Conservation (phyloP, 1,284 basidiomycete species). For the Microbotryomycetes sp. region DNA sequence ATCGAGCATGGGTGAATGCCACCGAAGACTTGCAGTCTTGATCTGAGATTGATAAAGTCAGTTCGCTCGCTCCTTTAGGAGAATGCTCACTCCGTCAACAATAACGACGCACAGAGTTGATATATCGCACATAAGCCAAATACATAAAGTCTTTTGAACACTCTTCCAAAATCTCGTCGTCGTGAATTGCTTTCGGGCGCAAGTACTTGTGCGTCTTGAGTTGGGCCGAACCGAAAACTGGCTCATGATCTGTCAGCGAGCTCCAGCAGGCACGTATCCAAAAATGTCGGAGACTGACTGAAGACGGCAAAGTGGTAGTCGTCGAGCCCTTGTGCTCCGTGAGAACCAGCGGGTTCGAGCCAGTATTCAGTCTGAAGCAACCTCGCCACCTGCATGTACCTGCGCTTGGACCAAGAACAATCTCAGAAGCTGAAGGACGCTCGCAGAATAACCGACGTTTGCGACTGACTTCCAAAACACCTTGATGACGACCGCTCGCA, state of each 20-base stretch:
- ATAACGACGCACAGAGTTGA: conserved; percentile 67
- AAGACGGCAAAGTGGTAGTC: conserved; percentile 98
- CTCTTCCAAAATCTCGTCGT: conserved; percentile 85
- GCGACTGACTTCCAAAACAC: conserved; percentile 85
- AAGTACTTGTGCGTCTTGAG: conserved; percentile 65
- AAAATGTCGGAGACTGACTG: conserved; percentile 28
- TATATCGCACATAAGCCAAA: conserved; percentile 90
- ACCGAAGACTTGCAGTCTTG: conserved; percentile 88
- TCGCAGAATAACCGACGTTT: not conserved
- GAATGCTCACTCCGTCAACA: not conserved
- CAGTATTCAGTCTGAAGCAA: conserved; percentile 88
- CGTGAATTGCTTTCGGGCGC: conserved; percentile 85
- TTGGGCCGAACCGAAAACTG: conserved; percentile 37
- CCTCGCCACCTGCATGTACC: conserved; percentile 85
- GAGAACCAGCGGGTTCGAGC: conserved; percentile 88
- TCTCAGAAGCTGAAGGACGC: not conserved
- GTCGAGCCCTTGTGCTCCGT: conserved; percentile 97
- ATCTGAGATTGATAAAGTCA: conserved; percentile 50
- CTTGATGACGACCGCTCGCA: conserved; percentile 66
- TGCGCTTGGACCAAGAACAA: conserved; percentile 35
- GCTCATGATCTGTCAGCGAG: not conserved
- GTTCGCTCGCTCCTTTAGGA: too few relatives aligned
- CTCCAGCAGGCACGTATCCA: not conserved
- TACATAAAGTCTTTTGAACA: conserved; percentile 93
- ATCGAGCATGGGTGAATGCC: conserved; percentile 99